Base-by-base conservation (phyloP, 2,329 filamentous ascomycete species). In the Neophaeococcomyces aloes region DNA sequence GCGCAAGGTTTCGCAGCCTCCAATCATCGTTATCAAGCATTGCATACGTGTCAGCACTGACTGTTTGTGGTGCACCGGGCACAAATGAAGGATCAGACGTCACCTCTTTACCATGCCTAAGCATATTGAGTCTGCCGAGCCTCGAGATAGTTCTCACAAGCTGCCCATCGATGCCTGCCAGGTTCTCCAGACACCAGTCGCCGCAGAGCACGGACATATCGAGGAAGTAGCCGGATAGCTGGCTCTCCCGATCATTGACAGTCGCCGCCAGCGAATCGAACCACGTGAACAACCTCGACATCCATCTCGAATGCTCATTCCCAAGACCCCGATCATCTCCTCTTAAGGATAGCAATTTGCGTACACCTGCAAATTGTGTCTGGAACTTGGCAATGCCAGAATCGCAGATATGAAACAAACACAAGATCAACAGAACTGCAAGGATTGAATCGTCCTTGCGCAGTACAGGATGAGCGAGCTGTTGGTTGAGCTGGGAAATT, bases 381-480 rank as follows among this genome's bases (percentile, higher is more conserved):
- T 87, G 85, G 65, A 95, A 95, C 57, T 89, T 89, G 15, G 86
- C 86, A 53, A 95, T 81, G 2, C 89, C 89, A 1, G 85, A 91
- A 62, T 95, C 88, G 49, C 86, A 91, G 66, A 94, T 87, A 53
- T 93, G 84, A 61, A 94, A 94, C 48, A 95, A 79, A 59, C 87
- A 94, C 3, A 95, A 72, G 7, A 95, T 75, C 30, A 95, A 74
- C 29, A 95, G 78, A 3, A 86, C 94, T 2, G 86, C 88, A 23
- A 95, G 70, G 3, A 91, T 84, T 0, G 86, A 88, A 61, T 95
- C 89, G 54, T 91, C 81, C 42, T 81, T 79, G 3, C 86, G 83
- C 55, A 79, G 79, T 17, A 71, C 68, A 1, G 81, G 75, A 60
- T 94, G 81, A 44, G 85, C 82, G 42, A 96, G 72, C 60, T 94